A percentile compares a stretch with the other conserved stretches of the same genome.
Evolutionary conservation across 2,329 filamentous ascomycete species (phyloP).

Genomic region (Pestalotiopsis sp.): DNA sequence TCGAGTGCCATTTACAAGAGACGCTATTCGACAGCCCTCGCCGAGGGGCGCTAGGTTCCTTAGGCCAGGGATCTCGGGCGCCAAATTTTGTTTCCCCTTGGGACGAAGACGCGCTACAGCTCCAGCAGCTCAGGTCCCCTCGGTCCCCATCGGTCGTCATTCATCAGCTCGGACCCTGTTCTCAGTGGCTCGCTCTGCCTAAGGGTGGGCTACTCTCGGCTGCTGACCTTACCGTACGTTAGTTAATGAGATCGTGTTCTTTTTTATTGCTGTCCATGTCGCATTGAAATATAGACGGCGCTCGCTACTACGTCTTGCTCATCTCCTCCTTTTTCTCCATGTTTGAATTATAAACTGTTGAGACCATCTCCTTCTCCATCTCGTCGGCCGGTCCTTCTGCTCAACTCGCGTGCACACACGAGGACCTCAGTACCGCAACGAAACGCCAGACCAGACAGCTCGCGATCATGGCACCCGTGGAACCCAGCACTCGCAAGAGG

Average conservation of each 20-base stretch:
- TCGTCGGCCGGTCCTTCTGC: not conserved
- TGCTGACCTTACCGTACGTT: not conserved
- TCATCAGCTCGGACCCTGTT: not conserved
- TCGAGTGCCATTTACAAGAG: not conserved
- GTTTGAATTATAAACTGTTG: not conserved
- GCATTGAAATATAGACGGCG: not conserved
- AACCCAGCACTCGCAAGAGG: slow-evolving; percentile 62
- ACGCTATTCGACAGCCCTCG: not conserved
- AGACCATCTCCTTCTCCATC: not conserved
- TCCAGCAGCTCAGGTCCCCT: not conserved
- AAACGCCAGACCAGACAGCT: not conserved
- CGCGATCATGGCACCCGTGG: slow-evolving; percentile 32
- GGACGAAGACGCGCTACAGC: not conserved
- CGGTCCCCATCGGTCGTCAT: not conserved
- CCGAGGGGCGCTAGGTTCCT: not conserved
- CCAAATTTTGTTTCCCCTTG: not conserved
- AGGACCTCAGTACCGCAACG: not conserved
- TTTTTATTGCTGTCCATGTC: not conserved
- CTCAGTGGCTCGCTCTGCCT: not conserved
- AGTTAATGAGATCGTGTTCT: not conserved
- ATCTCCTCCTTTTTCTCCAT: not conserved
- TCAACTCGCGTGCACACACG: not conserved
- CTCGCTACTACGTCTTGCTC: not conserved
- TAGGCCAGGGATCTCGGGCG: not conserved
- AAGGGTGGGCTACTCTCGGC: not conserved